A percentile compares a stretch with the other conserved stretches of the same genome.
These are phyloP conservation scores for Globisporangium radiosum DNA, from an alignment of 352 stramenopile genomes.

Conservation along the genomic window DNA sequence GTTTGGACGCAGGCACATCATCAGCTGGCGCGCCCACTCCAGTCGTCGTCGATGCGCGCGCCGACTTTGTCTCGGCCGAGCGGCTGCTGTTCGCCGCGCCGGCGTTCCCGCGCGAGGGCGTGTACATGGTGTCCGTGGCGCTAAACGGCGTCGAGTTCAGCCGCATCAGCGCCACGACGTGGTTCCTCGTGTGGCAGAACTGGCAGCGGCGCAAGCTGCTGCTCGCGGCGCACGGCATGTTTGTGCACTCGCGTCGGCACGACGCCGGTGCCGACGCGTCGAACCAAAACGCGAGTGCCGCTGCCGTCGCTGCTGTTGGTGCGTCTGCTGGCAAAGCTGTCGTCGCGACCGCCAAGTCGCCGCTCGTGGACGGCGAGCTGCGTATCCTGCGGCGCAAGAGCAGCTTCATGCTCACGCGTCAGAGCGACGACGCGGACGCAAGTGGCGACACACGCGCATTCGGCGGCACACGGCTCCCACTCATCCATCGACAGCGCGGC, in stretches of 20 bases:
- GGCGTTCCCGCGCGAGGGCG: slow-evolving; percentile 50
- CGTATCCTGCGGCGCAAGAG: slow-evolving; percentile 21
- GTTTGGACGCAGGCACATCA: background rate
- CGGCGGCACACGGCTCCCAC: slow-evolving; percentile 6
- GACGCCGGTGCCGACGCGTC: background rate
- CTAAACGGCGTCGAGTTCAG: slow-evolving; percentile 71
- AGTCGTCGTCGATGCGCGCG: slow-evolving; percentile 9
- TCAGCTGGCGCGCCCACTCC: background rate
- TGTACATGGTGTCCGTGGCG: slow-evolving; percentile 58
- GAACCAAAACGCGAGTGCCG: background rate
- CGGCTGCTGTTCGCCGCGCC: slow-evolving; percentile 38
- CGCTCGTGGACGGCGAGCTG: slow-evolving; percentile 10
- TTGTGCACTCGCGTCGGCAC: slow-evolving; percentile 13
- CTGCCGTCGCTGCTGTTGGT: background rate
- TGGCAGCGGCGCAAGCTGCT: slow-evolving; percentile 70
- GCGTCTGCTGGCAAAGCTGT: background rate
- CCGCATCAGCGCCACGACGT: slow-evolving; percentile 37
- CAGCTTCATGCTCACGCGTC: slow-evolving; percentile 34
- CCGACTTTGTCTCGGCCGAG: slow-evolving; percentile 43
- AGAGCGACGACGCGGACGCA: background rate
- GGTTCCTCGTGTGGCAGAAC: slow-evolving; percentile 80
- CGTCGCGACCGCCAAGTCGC: background rate
- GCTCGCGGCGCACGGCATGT: slow-evolving; percentile 26
- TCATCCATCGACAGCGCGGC: slow-evolving; percentile 8
- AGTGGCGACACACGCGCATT: slow-evolving; percentile 1